Base-by-base conservation (phyloP, 2,329 filamentous ascomycete species). In the Xylariales sp. region DNA sequence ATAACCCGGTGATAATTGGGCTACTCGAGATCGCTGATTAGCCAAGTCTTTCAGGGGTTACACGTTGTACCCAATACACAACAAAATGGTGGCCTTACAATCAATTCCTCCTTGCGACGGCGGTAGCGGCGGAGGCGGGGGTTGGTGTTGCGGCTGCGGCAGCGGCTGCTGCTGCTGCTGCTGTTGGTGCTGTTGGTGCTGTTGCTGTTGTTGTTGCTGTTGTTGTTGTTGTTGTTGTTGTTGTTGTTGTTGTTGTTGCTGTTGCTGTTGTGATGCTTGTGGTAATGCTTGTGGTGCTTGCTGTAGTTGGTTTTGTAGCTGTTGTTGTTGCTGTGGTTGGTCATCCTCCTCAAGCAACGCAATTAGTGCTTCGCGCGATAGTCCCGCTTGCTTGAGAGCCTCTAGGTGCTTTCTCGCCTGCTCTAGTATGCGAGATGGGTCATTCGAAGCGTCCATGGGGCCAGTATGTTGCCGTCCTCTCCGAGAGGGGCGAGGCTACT, bases 331-430 rank as follows among this genome's bases (percentile, higher is more conserved):
- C n/a, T 45, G 33, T 11, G 24, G 33, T 12, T 37, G 34, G 12
- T 55, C 33, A 9, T 41, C 52, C 35, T 61, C 58, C 27, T 50
- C 52, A 6, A 59, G 38, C 16, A 61, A 46, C 14, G 56, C 57
- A 31, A 58, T 38, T 31, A 61, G 31, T 15, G 50, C 53, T 43
- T 57, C 52, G 37, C 53, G 54, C 39, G 56, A 60, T 7, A 61
- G 52, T 31, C 58, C 58, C n/a, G 56, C 53, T 42, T 61, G 54
- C 45, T 59, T 60, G 35, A 61, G 46, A 45, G 58, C 58, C 42
- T 59, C 57, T 39, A 61, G 51, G 38, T 59, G 56, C 42, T 57
- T 48, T 46, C 57, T 54, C 39, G 56, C 58, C 47, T 57, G 53
- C 31, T 54, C 58, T 31, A 60, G 32, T 44, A 57, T 57, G 44